A percentile compares a stretch with the other conserved stretches of the same genome.
phyloP scores from a whole-genome alignment of 768 basidiomycete genomes.

The Rhodosporidiobolus odoratus region DNA sequence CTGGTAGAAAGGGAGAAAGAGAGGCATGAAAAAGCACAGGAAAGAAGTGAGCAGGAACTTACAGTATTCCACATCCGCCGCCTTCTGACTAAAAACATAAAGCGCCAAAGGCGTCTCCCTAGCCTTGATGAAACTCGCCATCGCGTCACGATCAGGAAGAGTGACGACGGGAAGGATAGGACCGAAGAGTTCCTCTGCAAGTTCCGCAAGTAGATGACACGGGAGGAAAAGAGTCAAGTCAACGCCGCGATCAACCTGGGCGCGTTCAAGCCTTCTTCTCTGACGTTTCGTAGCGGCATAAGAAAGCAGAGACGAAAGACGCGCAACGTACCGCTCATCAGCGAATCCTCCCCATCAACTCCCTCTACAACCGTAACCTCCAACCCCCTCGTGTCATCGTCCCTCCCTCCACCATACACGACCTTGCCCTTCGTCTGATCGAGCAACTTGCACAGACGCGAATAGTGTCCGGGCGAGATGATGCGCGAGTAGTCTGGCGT shows the following conservation, averaged over 20 bases:
- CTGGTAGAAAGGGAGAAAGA: neutral
- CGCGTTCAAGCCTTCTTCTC: too few relatives aligned
- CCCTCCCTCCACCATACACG: constrained; percentile 60
- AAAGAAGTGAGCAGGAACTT: constrained; percentile 6
- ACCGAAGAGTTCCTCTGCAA: constrained; percentile 70
- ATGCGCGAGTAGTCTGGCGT: constrained; percentile 49
- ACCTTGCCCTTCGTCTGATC: constrained; percentile 62
- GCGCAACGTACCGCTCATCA: constrained; percentile 63
- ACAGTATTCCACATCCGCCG: constrained; percentile 61
- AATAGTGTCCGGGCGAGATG: constrained; percentile 55
- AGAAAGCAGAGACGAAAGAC: neutral
- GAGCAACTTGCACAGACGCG: constrained; percentile 56
- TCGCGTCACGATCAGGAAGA: constrained; percentile 63
- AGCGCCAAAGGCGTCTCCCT: constrained; percentile 59
- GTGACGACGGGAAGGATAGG: constrained; percentile 71
- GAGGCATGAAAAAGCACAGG: neutral
- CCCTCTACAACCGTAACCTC: constrained; percentile 68
- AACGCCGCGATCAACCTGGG: too few relatives aligned
- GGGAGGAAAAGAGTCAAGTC: neutral
- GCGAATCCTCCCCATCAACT: constrained; percentile 59
- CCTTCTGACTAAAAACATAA: constrained; percentile 67
- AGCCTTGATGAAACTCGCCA: constrained; percentile 62
- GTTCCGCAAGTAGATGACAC: neutral
- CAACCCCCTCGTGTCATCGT: constrained; percentile 57
- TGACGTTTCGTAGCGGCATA: too few relatives aligned